Evolutionary conservation across 164 flowering plant species (phyloP), one percentile per base, ranked within the genome.

Genomic region (Annona cherimola): DNA sequence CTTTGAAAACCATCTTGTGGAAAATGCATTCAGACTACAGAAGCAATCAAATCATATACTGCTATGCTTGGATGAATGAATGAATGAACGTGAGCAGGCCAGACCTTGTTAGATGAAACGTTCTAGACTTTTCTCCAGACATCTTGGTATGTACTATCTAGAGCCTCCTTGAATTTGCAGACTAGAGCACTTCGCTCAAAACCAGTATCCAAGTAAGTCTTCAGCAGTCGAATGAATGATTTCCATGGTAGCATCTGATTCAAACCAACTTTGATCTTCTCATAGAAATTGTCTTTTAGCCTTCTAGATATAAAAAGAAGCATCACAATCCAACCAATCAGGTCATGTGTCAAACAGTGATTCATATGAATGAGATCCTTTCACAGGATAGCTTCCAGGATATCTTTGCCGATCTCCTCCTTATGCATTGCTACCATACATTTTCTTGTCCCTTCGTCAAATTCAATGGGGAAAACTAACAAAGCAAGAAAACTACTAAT

Each of bases 241-340:
- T 75, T 76, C 94, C 90, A 90, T 4, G 77, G 65, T 41, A 63
- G 44, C 46, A 78, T 74, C 7, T 18, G 63, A 11, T 41, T 59
- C 55, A 84, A 73, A 7, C 74, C 66, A 11, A 64, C 35, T 2
- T 35, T 16, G 69, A 89, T 70, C 69, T 55, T 69, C 44, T 72
- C 68, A 67, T 66, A 80, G 2, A 83, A 45, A 6, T 84, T 85
- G 67, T 59, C 65, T 6, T 63, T 46, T 1, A 77, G 50, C 61
- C 71, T 83, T 9, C 79, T 79, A 3, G 82, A 79, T 1, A 85
- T 87, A 69, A 90, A 80, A 61, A 86, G 68, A 19, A 77, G 71
- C 81, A 81, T 68, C 40, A 70, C 81, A 39, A 81, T 67, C 67
- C 78, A 76, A 65, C 96, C 95, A 68, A 89, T 79, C 73, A 79